phyloP scores from a whole-genome alignment of 208 protist genomes.

The Sergeia podlipaevii region DNA sequence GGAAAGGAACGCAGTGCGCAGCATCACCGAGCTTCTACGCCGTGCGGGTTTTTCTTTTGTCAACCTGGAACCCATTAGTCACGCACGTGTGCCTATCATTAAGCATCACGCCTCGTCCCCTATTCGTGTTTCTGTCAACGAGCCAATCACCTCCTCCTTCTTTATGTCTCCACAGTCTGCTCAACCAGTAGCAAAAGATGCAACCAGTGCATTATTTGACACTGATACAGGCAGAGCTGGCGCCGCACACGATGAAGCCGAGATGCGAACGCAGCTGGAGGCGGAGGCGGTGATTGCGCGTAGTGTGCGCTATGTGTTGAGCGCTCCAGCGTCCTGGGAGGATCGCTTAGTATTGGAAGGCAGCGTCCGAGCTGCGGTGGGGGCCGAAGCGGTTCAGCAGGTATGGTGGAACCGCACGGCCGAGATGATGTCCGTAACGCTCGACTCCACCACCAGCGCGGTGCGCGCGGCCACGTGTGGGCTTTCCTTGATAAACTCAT shows the following conservation, averaged over 20 bases:
- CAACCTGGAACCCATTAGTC: conserved; percentile 80
- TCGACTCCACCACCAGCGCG: conserved; percentile 59
- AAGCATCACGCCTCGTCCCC: conserved; percentile 88
- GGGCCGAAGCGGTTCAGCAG: conserved; percentile 57
- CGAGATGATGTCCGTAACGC: conserved; percentile 64
- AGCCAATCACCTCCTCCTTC: too few relatives aligned
- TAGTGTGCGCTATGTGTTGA: conserved; percentile 66
- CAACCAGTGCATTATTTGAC: too few relatives aligned
- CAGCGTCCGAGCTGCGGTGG: conserved; percentile 59
- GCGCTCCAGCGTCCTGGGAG: conserved; percentile 25
- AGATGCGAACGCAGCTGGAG: conserved; percentile 23
- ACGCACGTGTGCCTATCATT: conserved; percentile 87
- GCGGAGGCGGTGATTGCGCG: conserved; percentile 70
- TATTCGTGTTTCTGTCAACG: conserved; percentile 38
- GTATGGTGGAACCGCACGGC: conserved; percentile 83
- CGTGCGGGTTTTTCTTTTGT: conserved; percentile 80
- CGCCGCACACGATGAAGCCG: neutral
- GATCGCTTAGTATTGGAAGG: conserved; percentile 78
- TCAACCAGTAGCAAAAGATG: too few relatives aligned
- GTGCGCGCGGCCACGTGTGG: conserved; percentile 53
- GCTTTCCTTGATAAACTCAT: conserved; percentile 34
- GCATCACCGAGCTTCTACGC: conserved; percentile 78
- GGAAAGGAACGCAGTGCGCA: conserved; percentile 79
- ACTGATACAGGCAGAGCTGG: neutral
- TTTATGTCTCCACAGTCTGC: too few relatives aligned